Base-by-base conservation (phyloP, 371 early-diverging fungal genomes). In the Batrachochytrium dendrobatidis region DNA sequence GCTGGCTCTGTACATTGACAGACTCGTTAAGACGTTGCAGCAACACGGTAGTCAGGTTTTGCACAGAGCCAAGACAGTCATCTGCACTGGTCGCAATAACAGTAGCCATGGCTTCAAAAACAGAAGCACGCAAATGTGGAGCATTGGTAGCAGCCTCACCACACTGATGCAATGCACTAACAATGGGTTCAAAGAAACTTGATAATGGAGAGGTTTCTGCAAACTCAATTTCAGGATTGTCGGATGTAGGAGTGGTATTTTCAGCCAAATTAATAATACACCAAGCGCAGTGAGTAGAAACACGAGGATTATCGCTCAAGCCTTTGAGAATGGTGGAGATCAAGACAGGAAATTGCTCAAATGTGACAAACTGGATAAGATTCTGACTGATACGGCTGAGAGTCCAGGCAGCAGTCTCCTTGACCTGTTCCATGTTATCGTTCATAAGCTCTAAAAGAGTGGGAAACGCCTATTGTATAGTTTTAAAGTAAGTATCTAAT, bases 391-490 rank as follows among this genome's bases (percentile, higher is more conserved):
- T 88, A 51, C 94, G 88, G 54, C 96, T 94, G 10, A 98, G 72
- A 2, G 95, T 89, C 98, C 98, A 98, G 5, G 95, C 94, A 7
- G 94, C 87, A 17, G 94, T 87, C 73, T 96, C 98, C 72, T 92
- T 90, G 58, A 98, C 94, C 51, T 89, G 86, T 28, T 87, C 71
- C 24, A 83, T 76, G 31, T 81, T 79, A 65, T 97, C 98, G 46
- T 91, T 90, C 89, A 92, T 86, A 20, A 63, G 33, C 53, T 82
- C 78, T 53, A 95, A 83, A 59, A 97, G 72, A 50, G 86, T 77
- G 25, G 92, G 91, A 33, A 95, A 80, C 1, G 94, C 93, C 74
- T 54, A 52, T 20, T n/a, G 32, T 29, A 25, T 32, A 35, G 34
- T 26, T 24, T 24, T 24, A 43, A 20, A 61, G 43, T 35, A 43